A percentile compares a stretch with the other conserved stretches of the same genome.
These are phyloP conservation scores for Phytophthora nicotianae DNA, from an alignment of 352 stramenopile genomes.

Conservation along the genomic window DNA sequence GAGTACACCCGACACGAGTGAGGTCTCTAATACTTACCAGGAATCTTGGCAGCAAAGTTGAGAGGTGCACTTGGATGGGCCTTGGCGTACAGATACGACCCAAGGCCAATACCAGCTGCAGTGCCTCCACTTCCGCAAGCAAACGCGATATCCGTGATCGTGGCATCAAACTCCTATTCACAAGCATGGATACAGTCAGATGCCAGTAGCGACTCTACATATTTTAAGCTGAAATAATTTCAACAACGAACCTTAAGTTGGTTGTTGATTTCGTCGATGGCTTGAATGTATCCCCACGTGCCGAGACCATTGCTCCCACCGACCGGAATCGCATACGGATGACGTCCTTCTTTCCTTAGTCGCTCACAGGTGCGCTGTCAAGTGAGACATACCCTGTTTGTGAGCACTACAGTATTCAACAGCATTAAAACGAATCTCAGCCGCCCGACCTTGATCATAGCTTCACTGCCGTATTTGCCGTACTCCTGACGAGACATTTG, in stretches of 20 bases:
- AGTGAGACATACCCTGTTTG: background rate
- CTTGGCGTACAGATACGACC: conserved; percentile 69
- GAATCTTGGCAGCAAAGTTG: conserved; percentile 42
- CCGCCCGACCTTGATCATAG: conserved; percentile 72
- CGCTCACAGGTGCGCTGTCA: conserved; percentile 65
- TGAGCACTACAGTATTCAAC: background rate
- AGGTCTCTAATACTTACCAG: conserved; percentile 27
- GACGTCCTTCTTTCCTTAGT: conserved; percentile 55
- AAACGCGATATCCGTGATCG: conserved; percentile 84
- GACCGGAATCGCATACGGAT: conserved; percentile 84
- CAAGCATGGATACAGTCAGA: conserved; percentile 1
- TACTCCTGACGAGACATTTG: conserved; percentile 87
- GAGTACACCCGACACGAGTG: background rate
- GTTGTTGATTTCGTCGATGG: conserved; percentile 88
- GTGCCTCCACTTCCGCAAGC: conserved; percentile 85
- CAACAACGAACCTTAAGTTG: conserved; percentile 58
- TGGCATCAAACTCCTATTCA: conserved; percentile 48
- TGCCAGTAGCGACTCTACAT: background rate
- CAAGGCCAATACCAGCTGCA: conserved; percentile 74
- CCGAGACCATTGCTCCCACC: conserved; percentile 93
- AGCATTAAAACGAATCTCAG: background rate
- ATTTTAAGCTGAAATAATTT: background rate
- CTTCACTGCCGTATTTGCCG: conserved; percentile 74
- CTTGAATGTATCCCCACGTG: conserved; percentile 94
- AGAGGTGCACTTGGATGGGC: conserved; percentile 38